These are phyloP conservation scores for Pichia californica DNA, from an alignment of 805 yeast genomes.

Conservation along the genomic window DNA sequence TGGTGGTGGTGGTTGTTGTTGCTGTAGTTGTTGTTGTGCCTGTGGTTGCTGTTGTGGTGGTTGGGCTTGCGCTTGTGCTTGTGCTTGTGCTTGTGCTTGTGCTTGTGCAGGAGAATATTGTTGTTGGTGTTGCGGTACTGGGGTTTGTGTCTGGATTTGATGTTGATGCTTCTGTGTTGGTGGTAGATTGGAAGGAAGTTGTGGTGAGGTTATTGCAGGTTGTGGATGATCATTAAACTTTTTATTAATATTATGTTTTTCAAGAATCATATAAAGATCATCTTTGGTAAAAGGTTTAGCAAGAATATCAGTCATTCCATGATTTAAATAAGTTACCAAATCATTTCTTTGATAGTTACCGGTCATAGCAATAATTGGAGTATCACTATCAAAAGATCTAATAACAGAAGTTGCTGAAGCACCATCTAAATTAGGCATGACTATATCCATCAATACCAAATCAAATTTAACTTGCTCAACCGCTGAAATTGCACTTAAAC, in stretches of 20 bases:
- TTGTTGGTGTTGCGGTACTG: too few relatives aligned
- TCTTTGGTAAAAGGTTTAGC: slow-evolving; percentile 92
- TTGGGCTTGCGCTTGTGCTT: neutral
- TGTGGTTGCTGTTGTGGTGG: neutral
- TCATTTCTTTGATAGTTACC: slow-evolving; percentile 83
- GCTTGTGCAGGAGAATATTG: neutral
- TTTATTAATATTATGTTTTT: slow-evolving; percentile 59
- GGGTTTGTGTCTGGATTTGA: too few relatives aligned
- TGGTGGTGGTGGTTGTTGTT: neutral
- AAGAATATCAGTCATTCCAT: slow-evolving; percentile 88
- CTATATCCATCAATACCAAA: slow-evolving; percentile 79
- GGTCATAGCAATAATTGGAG: slow-evolving; percentile 94
- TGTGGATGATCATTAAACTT: slow-evolving; percentile 3
- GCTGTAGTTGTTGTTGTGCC: neutral
- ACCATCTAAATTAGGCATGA: slow-evolving; percentile 84
- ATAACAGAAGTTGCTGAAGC: slow-evolving; percentile 88
- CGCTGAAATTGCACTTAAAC: slow-evolving; percentile 76
- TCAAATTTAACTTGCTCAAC: slow-evolving; percentile 68
- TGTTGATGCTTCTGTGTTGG: too few relatives aligned
- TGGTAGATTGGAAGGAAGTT: neutral
- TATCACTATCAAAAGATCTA: slow-evolving; percentile 71
- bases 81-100: neutral
- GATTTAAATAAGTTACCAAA: slow-evolving; percentile 68
- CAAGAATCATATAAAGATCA: slow-evolving; percentile 70
- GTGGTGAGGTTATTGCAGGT: neutral